A percentile compares a stretch with the other conserved stretches of the same genome.
Conservation (phyloP, 2,329 filamentous ascomycete genomes). For the Thielaviopsis populi region DNA sequence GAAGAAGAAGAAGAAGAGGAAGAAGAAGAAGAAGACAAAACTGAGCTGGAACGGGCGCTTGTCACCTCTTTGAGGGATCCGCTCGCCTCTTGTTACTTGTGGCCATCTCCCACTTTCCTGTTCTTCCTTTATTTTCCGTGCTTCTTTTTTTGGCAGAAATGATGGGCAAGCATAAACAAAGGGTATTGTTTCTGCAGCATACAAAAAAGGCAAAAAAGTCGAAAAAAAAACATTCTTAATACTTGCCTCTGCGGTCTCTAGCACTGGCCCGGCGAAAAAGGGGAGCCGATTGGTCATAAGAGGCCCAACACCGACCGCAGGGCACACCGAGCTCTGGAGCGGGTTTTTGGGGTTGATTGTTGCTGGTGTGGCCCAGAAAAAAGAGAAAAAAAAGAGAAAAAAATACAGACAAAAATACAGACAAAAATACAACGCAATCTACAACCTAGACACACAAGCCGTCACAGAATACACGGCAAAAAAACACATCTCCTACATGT, state of each 20-base stretch:
- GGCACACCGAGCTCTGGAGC: neutral
- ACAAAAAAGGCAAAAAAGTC: neutral
- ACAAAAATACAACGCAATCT: neutral
- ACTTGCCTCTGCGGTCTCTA: neutral
- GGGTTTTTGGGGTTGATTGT: neutral
- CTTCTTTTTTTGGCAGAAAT: neutral
- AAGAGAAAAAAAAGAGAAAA: neutral
- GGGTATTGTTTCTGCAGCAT: neutral
- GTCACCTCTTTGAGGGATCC: neutral
- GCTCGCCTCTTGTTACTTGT: neutral
- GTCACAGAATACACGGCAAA: no score
- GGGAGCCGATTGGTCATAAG: neutral
- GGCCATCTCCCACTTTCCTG: neutral
- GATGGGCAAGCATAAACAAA: neutral
- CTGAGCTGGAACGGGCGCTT: neutral
- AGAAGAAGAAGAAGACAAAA: no score
- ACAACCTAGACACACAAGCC: neutral
- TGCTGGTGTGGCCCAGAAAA: neutral
- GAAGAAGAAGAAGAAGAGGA: neutral
- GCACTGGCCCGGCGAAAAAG: neutral
- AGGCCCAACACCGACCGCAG: neutral
- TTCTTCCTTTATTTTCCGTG: neutral
- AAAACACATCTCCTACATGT: no score
- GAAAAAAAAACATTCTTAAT: neutral
- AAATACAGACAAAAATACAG: neutral